phyloP scores from a whole-genome alignment of 2,329 filamentous ascomycete genomes.

The Cordyceps javanica region DNA sequence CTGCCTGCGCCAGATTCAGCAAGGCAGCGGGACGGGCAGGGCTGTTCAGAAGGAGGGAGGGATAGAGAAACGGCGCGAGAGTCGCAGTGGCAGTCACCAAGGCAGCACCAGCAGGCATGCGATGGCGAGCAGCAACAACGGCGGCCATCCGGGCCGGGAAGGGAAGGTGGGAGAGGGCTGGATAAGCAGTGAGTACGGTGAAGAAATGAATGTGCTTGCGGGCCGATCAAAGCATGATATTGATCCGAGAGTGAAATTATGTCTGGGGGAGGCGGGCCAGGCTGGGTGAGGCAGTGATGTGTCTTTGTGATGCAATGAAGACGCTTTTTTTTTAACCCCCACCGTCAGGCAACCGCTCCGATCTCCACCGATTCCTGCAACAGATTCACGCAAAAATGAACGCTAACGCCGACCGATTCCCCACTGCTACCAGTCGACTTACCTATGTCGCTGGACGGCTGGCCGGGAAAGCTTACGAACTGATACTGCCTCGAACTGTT shows the following conservation, averaged over 20 bases:
- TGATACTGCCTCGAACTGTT: too few species aligned
- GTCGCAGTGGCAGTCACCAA: constrained; percentile 19
- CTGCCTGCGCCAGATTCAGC: constrained; percentile 2
- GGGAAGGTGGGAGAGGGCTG: too few species aligned
- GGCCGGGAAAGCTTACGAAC: too few species aligned
- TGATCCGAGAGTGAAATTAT: not conserved
- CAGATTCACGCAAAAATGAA: too few species aligned
- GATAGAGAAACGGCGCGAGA: constrained; percentile 42
- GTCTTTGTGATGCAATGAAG: not conserved
- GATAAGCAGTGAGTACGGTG: too few species aligned
- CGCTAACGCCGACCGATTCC: too few species aligned
- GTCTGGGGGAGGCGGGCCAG: not conserved
- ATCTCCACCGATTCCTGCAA: too few species aligned
- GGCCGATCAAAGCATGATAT: not conserved
- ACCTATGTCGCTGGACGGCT: too few species aligned
- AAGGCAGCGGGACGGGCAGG: not conserved
- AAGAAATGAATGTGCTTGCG: too few species aligned
- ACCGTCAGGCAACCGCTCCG: too few species aligned
- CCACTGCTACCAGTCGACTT: too few species aligned
- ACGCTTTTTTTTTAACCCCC: not conserved
- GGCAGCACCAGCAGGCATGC: not conserved
- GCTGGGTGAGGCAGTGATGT: not conserved
- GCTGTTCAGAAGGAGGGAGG: constrained; percentile 33
- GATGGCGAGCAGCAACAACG: not conserved
- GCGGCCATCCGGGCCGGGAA: not conserved